Percentiles rank a stretch among this genome's conserved stretches.
These are phyloP conservation scores for Fistulifera pelliculosa DNA, from an alignment of 108 stramenopile species.

Conservation along the genomic window DNA sequence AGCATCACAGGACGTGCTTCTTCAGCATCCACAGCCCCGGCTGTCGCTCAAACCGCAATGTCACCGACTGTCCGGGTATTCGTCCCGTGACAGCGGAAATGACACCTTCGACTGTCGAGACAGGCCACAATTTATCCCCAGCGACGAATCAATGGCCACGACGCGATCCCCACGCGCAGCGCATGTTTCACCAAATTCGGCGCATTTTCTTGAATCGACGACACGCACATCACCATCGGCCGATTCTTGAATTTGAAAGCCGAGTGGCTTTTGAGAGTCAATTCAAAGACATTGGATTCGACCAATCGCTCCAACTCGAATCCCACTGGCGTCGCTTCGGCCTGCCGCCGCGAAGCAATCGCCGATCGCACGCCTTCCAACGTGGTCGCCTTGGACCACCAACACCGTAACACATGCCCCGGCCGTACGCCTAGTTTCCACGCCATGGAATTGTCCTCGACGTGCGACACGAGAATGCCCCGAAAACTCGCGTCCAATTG, in stretches of 20 bases:
- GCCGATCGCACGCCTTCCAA: constrained; percentile 74
- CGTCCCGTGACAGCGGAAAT: constrained; percentile 72
- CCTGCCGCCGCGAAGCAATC: constrained; percentile 20
- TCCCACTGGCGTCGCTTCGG: constrained; percentile 11
- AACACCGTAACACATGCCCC: constrained; percentile 48
- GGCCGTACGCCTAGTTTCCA: constrained; percentile 64
- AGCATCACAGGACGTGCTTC: too few relatives aligned
- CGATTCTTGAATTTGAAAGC: constrained; percentile 65
- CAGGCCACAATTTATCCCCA: constrained; percentile 81
- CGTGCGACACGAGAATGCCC: constrained; percentile 60
- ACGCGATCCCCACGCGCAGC: constrained; percentile 60
- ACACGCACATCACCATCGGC: constrained; percentile 70
- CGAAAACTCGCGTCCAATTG: constrained; percentile 4
- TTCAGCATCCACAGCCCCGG: neutral
- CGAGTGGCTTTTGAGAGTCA: constrained; percentile 65
- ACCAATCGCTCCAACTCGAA: neutral
- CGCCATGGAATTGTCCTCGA: constrained; percentile 38
- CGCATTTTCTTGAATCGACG: constrained; percentile 59
- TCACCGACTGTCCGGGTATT: constrained; percentile 63
- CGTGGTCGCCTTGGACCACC: constrained; percentile 68
- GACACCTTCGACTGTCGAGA: constrained; percentile 71
- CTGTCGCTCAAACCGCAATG: constrained; percentile 60
- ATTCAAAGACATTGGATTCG: constrained; percentile 37
- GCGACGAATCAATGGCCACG: constrained; percentile 60
- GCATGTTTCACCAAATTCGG: constrained; percentile 42